Evolutionary conservation across 306 rosid species (phyloP).

Genomic region (Erythrophleum fordii): DNA sequence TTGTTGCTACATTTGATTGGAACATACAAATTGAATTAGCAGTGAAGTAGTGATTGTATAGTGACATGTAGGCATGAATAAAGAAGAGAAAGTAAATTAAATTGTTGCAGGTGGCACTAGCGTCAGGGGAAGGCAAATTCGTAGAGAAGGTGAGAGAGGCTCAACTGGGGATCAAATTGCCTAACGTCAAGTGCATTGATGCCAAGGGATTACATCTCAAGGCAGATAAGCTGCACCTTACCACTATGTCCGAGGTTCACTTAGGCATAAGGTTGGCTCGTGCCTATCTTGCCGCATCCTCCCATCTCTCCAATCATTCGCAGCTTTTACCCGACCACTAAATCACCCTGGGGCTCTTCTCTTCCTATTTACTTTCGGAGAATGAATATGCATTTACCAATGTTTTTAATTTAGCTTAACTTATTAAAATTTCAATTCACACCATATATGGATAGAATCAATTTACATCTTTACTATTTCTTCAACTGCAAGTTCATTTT

Average conservation of each 20-base stretch:
- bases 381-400: neutral
- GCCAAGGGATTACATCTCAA: slow-evolving; percentile 46
- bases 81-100: neutral
- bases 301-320: slow-evolving; percentile 30
- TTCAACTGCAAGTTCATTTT: neutral
- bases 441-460: neutral
- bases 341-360: too few relatives aligned
- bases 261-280: neutral
- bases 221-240: slow-evolving; percentile 12
- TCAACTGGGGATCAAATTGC: slow-evolving; percentile 50
- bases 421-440: neutral
- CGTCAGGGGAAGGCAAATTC: slow-evolving; percentile 73
- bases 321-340: neutral
- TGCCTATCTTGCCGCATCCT: neutral
- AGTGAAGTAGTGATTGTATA: too few relatives aligned
- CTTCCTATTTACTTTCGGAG: neutral
- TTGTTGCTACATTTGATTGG: too few relatives aligned
- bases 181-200: slow-evolving; percentile 59
- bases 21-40: neutral
- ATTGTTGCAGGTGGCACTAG: slow-evolving; percentile 58
- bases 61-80: neutral
- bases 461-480: neutral
- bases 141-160: slow-evolving; percentile 57
- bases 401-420: neutral
- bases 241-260: slow-evolving; percentile 15